phyloP scores from a whole-genome alignment of 2,329 filamentous ascomycete genomes.

The Colletotrichum simmondsii region DNA sequence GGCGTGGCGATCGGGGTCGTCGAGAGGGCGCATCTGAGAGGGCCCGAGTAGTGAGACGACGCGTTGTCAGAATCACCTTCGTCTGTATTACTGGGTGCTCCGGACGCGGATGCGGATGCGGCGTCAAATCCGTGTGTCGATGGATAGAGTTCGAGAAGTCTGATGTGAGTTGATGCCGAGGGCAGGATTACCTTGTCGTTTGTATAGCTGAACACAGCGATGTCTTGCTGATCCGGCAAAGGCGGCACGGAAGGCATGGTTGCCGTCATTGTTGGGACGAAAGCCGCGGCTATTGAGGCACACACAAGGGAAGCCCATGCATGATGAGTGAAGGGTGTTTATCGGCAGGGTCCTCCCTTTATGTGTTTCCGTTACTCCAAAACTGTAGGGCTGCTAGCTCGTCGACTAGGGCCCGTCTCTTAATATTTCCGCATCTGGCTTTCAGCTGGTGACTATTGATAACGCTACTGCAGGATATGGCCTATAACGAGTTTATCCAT shows the following conservation, averaged over 20 bases:
- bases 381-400: neutral
- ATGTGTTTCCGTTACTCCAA: neutral
- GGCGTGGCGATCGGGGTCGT: constrained; percentile 16
- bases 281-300: neutral
- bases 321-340: neutral
- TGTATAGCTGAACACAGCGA: constrained; percentile 4
- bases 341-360: constrained; percentile 10
- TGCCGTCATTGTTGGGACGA: constrained; percentile 10
- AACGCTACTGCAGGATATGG: neutral
- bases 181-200: constrained; percentile 10
- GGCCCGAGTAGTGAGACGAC: constrained; percentile 3
- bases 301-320: constrained; percentile 6
- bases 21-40: constrained; percentile 18
- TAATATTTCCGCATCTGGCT: neutral
- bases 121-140: neutral
- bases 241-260: constrained; percentile 24
- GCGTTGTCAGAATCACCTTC: neutral
- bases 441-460: neutral
- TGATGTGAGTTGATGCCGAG: constrained; percentile 27
- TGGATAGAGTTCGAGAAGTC: constrained; percentile 25
- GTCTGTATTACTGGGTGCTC: neutral
- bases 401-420: neutral
- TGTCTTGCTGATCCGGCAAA: neutral
- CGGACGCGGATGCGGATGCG: neutral
- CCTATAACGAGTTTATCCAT: neutral